phyloP scores from a whole-genome alignment of 2,329 filamentous ascomycete species.

The Fusarium vanettenii region DNA sequence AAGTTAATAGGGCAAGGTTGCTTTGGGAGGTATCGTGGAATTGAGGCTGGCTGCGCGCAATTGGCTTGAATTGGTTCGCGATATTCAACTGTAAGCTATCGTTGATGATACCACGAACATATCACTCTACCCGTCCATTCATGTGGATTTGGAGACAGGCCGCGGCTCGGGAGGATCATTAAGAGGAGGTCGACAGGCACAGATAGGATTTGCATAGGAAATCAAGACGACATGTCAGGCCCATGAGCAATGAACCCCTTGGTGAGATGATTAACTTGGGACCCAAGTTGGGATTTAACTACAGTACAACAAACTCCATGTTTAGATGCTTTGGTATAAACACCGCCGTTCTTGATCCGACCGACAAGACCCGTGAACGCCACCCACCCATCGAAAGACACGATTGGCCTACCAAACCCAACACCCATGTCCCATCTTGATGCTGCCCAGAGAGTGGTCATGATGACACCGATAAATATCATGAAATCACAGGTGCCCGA shows the following conservation, averaged over 20 bases:
- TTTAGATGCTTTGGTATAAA: conserved; percentile 9
- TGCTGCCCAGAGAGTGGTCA: conserved; percentile 2
- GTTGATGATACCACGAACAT: conserved; percentile 37
- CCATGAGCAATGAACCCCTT: background rate
- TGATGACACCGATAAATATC: background rate
- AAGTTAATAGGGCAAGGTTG: conserved; percentile 25
- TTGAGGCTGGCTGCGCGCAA: conserved; percentile 15
- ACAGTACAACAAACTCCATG: background rate
- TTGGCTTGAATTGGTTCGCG: conserved; percentile 6
- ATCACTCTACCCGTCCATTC: conserved; percentile 7
- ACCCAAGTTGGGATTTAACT: background rate
- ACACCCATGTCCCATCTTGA: background rate
- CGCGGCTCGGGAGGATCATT: background rate
- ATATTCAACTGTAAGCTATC: conserved; percentile 21
- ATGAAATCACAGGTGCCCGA: background rate
- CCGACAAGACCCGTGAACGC: conserved; percentile 24
- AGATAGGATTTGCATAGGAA: conserved; percentile 26
- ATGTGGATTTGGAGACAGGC: conserved; percentile 5
- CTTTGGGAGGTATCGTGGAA: conserved; percentile 8
- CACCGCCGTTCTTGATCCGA: background rate
- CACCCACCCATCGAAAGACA: conserved; percentile 2
- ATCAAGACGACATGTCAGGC: conserved; percentile 26
- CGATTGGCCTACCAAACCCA: background rate
- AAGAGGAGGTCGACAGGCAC: conserved; percentile 1
- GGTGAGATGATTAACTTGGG: background rate